Evolutionary conservation across 345 rosid genomes (phyloP), one percentile per base, ranked within the genome.

Genomic region (Camelina laxa): DNA sequence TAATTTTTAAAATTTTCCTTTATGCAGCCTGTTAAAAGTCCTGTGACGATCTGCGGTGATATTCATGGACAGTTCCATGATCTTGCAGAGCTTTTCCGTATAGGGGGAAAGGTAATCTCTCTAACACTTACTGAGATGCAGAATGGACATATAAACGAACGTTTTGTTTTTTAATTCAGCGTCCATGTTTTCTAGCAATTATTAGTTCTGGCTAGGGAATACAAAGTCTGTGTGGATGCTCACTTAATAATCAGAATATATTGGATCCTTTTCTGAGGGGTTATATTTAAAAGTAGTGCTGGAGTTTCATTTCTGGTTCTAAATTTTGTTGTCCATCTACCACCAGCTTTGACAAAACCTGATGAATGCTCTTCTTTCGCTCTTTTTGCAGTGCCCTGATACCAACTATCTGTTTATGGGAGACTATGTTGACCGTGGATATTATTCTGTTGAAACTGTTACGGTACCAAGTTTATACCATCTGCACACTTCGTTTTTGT

Each of bases 61-160:
- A 96, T 96, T 80, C 99, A 96, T 73, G 98, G 98, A 71, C 97
- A 96, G 76, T 96, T 96, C 83, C 99, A 96, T 85, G 99, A 96
- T 82, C 99, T 96, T 80, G 96, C 97, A 12, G 99, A 96, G 84
- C 99, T 96, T 78, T 96, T 96, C 84, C 93, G 90, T 50, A 92
- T 92, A 62, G 98, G 99, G 27, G 97, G 99, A 77, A 88, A 86
- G 96, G 99, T 95, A 87, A 67, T 60, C 16, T 55, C 55, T 78
- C 7, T 61, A 54, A 36, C 19, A 30, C 62, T 49, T 58, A 11
- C 49, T 64, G 24, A 65, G 8, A 67, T 60, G 16, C 44, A 45
- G 14, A 60, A 20, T 59, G 17, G 33, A 55, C 47, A 27, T n/a
- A 1, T n/a, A 69, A 51, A 69, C 35, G 51, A 21, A 55, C 16